A percentile compares a stretch with the other conserved stretches of the same genome.
Conservation (phyloP, 768 basidiomycete species). For the Boletus huronensis region DNA sequence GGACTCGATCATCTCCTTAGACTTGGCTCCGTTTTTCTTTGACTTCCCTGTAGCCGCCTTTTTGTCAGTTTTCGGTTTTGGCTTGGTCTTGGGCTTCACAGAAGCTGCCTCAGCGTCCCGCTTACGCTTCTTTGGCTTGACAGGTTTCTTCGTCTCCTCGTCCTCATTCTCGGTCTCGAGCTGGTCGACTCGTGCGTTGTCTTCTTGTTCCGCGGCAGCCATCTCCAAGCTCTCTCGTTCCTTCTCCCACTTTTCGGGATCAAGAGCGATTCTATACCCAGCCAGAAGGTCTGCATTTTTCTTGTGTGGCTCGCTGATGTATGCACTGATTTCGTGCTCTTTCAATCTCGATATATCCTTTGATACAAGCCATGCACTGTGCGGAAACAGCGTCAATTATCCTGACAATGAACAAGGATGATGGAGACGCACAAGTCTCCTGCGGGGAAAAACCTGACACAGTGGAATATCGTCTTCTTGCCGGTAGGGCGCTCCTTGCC, state of each 20-base stretch:
- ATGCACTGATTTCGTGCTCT: slow-evolving; percentile 78
- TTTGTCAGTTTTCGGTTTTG: slow-evolving; percentile 45
- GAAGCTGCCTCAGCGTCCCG: slow-evolving; percentile 51
- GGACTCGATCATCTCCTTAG: slow-evolving; percentile 61
- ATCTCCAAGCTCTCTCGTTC: slow-evolving; percentile 35
- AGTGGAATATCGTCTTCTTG: slow-evolving; percentile 71
- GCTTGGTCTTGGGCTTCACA: slow-evolving; percentile 39
- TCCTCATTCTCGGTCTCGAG: slow-evolving; percentile 52
- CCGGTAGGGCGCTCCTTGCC: slow-evolving; percentile 64
- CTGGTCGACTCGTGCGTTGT: slow-evolving; percentile 64
- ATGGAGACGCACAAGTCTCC: slow-evolving; percentile 80
- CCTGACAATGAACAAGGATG: slow-evolving; percentile 7
- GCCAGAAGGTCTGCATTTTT: slow-evolving; percentile 69
- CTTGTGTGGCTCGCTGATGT: slow-evolving; percentile 74
- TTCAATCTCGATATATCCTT: slow-evolving; percentile 82
- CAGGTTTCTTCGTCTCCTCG: slow-evolving; percentile 47
- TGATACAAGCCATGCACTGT: slow-evolving; percentile 78
- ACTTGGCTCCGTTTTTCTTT: slow-evolving; percentile 59
- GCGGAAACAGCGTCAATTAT: slow-evolving; percentile 9
- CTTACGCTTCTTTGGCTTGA: slow-evolving; percentile 57
- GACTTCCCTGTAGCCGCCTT: slow-evolving; percentile 30
- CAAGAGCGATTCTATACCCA: slow-evolving; percentile 72
- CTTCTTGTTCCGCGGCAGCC: slow-evolving; percentile 45
- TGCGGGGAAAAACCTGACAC: slow-evolving; percentile 85
- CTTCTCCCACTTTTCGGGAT: slow-evolving; percentile 68